Evolutionary conservation across 306 rosid species (phyloP).

Genomic region (Inga laurina): DNA sequence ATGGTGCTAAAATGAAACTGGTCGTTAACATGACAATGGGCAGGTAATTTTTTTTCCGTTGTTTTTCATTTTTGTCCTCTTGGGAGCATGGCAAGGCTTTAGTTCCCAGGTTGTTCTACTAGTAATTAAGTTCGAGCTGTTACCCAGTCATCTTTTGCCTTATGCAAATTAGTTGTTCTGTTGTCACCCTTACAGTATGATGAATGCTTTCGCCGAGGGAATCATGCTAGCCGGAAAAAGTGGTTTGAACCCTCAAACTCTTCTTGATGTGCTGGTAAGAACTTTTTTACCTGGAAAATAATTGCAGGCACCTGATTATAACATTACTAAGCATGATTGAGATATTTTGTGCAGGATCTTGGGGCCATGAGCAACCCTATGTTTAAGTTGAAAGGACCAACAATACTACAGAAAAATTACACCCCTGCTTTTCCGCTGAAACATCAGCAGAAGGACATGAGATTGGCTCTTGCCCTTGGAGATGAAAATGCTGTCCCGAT

Average conservation of each 20-base stretch:
- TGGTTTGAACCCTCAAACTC: constrained; percentile 67
- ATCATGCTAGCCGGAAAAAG: constrained; percentile 66
- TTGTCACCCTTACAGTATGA: constrained; percentile 54
- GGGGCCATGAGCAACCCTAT: constrained; percentile 67
- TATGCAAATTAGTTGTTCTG: constrained; percentile 2
- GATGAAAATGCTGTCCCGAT: constrained; percentile 72
- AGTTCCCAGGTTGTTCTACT: background rate
- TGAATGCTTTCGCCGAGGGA: constrained; percentile 92
- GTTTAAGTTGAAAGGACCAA: constrained; percentile 82
- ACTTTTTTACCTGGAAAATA: background rate
- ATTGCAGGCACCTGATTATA: constrained; percentile 15
- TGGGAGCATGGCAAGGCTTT: background rate
- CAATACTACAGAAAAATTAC: constrained; percentile 63
- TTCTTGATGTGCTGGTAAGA: constrained; percentile 80
- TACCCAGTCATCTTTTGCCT: constrained; percentile 7
- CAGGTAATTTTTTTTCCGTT: constrained; percentile 50
- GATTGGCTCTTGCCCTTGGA: constrained; percentile 84
- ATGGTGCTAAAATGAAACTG: constrained; percentile 96
- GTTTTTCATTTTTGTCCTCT: background rate
- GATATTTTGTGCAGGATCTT: constrained; percentile 59
- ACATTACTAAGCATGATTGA: constrained; percentile 19
- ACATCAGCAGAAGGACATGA: constrained; percentile 95
- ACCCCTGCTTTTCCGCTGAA: constrained; percentile 87
- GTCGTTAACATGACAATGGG: constrained; percentile 99
- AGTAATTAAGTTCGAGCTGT: background rate